Percentiles rank a stretch among this genome's conserved stretches.
Conservation (phyloP, 2,329 filamentous ascomycete genomes). For the Aspergillus ibericus region DNA sequence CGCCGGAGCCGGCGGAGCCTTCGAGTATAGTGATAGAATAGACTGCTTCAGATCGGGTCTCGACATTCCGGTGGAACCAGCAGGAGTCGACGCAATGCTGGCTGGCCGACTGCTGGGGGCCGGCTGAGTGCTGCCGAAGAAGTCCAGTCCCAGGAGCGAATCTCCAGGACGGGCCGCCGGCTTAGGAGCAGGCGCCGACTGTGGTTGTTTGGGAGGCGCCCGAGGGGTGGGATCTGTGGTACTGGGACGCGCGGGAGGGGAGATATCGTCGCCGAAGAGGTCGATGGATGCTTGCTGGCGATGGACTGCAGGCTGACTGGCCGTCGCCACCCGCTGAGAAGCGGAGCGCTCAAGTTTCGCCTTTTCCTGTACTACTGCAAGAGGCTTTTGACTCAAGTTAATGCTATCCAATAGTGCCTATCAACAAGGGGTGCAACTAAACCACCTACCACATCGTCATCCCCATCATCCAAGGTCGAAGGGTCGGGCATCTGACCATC, state of each 20-base stretch:
- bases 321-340: constrained; percentile 51
- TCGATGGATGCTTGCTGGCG: constrained; percentile 61
- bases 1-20: constrained; percentile 63
- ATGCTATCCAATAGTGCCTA: too few species aligned
- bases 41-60: constrained; percentile 95
- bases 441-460: constrained; percentile 75
- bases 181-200: constrained; percentile 53
- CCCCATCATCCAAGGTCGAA: constrained; percentile 80
- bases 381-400: constrained; percentile 49
- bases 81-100: constrained; percentile 69
- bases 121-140: constrained; percentile 72
- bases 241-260: constrained; percentile 67
- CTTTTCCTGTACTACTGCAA: constrained; percentile 68
- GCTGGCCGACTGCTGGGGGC: constrained; percentile 73
- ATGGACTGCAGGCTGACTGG: constrained; percentile 47
- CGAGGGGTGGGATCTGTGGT: constrained; percentile 68
- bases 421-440: background rate
- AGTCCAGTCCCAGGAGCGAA: constrained; percentile 88
- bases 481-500: constrained; percentile 93
- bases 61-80: constrained; percentile 63
- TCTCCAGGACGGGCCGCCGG: constrained; percentile 66
- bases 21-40: constrained; percentile 90
- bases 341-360: constrained; percentile 65
- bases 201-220: constrained; percentile 62
- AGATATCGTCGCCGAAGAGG: constrained; percentile 73